These are phyloP conservation scores for Ogataea corticis DNA, from an alignment of 805 yeast species.

Conservation along the genomic window DNA sequence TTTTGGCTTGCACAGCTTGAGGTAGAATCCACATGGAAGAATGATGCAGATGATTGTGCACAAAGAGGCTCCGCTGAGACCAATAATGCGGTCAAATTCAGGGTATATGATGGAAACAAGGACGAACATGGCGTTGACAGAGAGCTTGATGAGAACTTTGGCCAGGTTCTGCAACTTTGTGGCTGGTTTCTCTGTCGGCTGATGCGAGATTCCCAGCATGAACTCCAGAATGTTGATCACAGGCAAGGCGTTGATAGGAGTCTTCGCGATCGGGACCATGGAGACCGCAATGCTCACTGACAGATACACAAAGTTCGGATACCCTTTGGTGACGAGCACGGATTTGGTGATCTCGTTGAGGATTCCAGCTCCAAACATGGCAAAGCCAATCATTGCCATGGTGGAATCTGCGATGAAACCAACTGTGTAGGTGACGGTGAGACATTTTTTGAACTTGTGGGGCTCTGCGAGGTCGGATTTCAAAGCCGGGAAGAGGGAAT, in stretches of 20 bases:
- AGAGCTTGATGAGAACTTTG: slow-evolving; percentile 38
- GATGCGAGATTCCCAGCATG: slow-evolving; percentile 32
- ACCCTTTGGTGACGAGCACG: slow-evolving; percentile 62
- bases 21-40: slow-evolving; percentile 75
- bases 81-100: slow-evolving; percentile 80
- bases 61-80: slow-evolving; percentile 80
- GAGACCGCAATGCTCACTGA: slow-evolving; percentile 70
- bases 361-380: slow-evolving; percentile 77
- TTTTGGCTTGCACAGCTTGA: slow-evolving; percentile 55
- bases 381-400: slow-evolving; percentile 65
- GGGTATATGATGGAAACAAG: slow-evolving; percentile 71
- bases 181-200: slow-evolving; percentile 20
- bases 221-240: slow-evolving; percentile 75
- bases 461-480: slow-evolving; percentile 78
- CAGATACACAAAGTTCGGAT: slow-evolving; percentile 59
- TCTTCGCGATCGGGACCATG: slow-evolving; percentile 79
- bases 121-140: slow-evolving; percentile 65
- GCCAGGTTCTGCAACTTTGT: slow-evolving; percentile 13
- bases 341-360: slow-evolving; percentile 78
- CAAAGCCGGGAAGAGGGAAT: slow-evolving; percentile 78
- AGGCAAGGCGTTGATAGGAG: slow-evolving; percentile 85
- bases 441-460: slow-evolving; percentile 50
- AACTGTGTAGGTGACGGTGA: slow-evolving; percentile 55
- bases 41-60: slow-evolving; percentile 80
- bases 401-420: slow-evolving; percentile 59